Evolutionary conservation across 192 early-diverging fungal genomes (phyloP), one percentile per base, ranked within the genome.

Genomic region (Phlyctochytrium arcticum): DNA sequence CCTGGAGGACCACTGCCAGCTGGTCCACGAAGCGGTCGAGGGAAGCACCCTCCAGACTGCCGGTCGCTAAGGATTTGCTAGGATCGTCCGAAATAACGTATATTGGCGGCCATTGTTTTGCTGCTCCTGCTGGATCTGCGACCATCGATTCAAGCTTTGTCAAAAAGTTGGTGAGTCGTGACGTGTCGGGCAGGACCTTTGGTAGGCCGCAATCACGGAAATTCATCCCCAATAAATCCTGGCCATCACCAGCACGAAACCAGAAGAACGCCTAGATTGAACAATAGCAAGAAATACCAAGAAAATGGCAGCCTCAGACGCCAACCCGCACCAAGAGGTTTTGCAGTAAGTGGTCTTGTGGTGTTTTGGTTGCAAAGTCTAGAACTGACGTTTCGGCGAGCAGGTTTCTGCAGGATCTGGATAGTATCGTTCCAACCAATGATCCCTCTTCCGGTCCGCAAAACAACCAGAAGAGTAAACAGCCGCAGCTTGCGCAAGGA

Each of bases 391-490:
- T 5, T 8, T 27, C 46, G 31, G 3, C 49, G 10, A 15, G 12
- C 62, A 71, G 69, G 51, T 71, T 71, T 39, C 62, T 71, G 19
- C 54, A 71, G 23, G 69, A 71, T 26, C 51, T 71, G 36, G 69
- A 71, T 56, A 37, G 21, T 15, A 37, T 65, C 3, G 57, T 57
- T 17, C 61, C 61, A 9, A 10, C n/a, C 17, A 36, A n/a, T n/a
- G 54, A 55, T n/a, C 35, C 26, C 4, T 31, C 54, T 6, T 8
- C 15, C 39, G 39, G 39, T n/a, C 39, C 39, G 21, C 12, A 12
- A 44, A 44, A 12, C 12, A 44, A 19, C 39, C n/a, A n/a, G n/a
- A n/a, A n/a, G n/a, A n/a, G n/a, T n/a, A n/a, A n/a, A n/a, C n/a
- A n/a, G n/a, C n/a, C n/a, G n/a, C n/a, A n/a, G n/a, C 15, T 44